A percentile compares a stretch with the other conserved stretches of the same genome.
phyloP scores from a whole-genome alignment of 2,329 filamentous ascomycete genomes.

The Pseudocercospora musae region DNA sequence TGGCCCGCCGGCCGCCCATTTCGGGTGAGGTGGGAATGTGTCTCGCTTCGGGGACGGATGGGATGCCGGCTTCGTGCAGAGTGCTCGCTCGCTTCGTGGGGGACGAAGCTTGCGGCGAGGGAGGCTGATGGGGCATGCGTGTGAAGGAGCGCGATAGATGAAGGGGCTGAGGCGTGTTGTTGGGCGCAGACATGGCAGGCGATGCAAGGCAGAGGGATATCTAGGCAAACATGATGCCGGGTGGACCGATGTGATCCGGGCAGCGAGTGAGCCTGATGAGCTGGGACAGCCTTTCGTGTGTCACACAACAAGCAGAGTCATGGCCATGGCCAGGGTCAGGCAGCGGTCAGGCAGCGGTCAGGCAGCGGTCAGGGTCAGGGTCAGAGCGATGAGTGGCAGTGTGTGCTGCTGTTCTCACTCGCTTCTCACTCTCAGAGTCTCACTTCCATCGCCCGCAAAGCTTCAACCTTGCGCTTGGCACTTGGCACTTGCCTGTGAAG shows the following conservation, averaged over 20 bases:
- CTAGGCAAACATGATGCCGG: conserved; percentile 1
- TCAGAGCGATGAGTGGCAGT: not conserved
- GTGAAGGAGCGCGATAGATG: conserved; percentile 49
- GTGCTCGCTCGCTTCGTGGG: conserved; percentile 47
- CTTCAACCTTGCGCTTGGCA: no score
- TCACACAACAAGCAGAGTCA: no score
- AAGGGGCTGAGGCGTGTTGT: no score
- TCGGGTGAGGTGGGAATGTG: conserved; percentile 38
- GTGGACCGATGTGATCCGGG: not conserved
- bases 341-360: no score
- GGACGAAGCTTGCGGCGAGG: conserved; percentile 31
- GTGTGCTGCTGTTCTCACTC: no score
- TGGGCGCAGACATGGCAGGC: no score
- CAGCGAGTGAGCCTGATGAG: no score
- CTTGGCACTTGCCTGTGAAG: not conserved
- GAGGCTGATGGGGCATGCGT: conserved; percentile 39
- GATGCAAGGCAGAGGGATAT: not conserved
- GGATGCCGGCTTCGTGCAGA: conserved; percentile 42
- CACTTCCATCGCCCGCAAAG: not conserved
- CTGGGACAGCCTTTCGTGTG: not conserved
- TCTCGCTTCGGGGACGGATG: conserved; percentile 44
- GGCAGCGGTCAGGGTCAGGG: not conserved
- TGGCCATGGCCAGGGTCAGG: no score
- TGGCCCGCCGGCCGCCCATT: conserved; percentile 33
- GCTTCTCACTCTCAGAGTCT: no score